Evolutionary conservation across 495 filamentous ascomycete genomes (phyloP).

Genomic region (Elasticomyces elasticus): DNA sequence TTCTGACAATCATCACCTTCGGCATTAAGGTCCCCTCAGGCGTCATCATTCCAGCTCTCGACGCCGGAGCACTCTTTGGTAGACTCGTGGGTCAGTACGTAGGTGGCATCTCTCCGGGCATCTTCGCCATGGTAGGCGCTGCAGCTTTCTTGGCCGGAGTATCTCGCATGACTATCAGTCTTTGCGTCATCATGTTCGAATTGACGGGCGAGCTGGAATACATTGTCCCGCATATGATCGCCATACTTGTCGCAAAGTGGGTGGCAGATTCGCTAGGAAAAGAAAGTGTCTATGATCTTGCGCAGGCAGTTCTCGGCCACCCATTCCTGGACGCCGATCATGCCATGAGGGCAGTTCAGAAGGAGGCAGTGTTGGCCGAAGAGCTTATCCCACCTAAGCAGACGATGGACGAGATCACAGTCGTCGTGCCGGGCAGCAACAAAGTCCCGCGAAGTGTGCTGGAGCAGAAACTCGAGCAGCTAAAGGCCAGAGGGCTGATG

Average conservation of each 20-base stretch:
- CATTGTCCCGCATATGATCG: constrained; percentile 48
- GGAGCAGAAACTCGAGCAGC: constrained; percentile 36
- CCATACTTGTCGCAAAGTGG: constrained; percentile 51
- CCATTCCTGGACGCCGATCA: constrained; percentile 47
- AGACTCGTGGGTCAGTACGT: constrained; percentile 44
- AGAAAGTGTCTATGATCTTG: constrained; percentile 47
- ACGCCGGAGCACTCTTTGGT: constrained; percentile 47
- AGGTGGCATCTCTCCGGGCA: constrained; percentile 41
- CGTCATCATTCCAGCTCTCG: constrained; percentile 50
- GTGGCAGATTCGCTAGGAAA: constrained; percentile 43
- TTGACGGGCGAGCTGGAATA: constrained; percentile 36
- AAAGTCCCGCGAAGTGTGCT: constrained; percentile 37
- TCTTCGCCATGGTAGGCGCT: constrained; percentile 53
- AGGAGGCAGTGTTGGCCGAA: constrained; percentile 32
- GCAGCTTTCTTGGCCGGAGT: constrained; percentile 50
- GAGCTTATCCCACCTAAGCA: constrained; percentile 42
- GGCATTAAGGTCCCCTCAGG: constrained; percentile 50
- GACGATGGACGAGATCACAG: constrained; percentile 48
- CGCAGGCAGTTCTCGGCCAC: constrained; percentile 46
- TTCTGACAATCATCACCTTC: constrained; percentile 47
- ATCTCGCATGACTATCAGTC: constrained; percentile 48
- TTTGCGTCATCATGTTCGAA: constrained; percentile 53
- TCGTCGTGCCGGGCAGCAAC: constrained; percentile 37
- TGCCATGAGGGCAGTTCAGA: constrained; percentile 34
- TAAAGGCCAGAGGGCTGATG: constrained; percentile 43